Evolutionary conservation across 2,329 filamentous ascomycete species (phyloP).

Genomic region (Gaeumannomyces sp.): DNA sequence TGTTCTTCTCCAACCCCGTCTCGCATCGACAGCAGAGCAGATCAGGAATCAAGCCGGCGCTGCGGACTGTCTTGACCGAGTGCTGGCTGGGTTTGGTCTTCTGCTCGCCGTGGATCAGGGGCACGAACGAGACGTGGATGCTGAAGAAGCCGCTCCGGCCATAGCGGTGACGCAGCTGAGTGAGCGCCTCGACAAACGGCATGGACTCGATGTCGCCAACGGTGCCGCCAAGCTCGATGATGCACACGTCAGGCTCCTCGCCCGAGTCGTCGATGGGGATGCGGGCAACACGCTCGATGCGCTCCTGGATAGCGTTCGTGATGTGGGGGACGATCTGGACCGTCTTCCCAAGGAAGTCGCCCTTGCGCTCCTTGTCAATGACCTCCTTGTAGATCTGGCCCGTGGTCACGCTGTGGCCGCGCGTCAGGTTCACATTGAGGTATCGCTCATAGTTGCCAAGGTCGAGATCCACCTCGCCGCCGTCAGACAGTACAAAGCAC

Average conservation of each 20-base stretch:
- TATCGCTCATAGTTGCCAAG: slow-evolving; percentile 60
- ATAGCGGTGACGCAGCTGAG: slow-evolving; percentile 65
- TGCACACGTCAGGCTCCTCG: slow-evolving; percentile 83
- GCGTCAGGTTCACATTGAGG: slow-evolving; percentile 71
- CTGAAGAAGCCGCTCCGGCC: slow-evolving; percentile 78
- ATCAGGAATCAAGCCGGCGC: slow-evolving; percentile 67
- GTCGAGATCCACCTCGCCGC: slow-evolving; percentile 58
- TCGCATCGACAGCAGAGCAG: slow-evolving; percentile 76
- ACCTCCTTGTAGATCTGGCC: slow-evolving; percentile 93
- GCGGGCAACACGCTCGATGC: slow-evolving; percentile 80
- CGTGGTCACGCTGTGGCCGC: slow-evolving; percentile 94
- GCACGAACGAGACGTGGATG: slow-evolving; percentile 86
- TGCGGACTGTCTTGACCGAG: slow-evolving; percentile 77
- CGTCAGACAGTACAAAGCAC: slow-evolving; percentile 80
- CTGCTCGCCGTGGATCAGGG: slow-evolving; percentile 63
- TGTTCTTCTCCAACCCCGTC: slow-evolving; percentile 62
- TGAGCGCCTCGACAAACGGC: slow-evolving; percentile 82
- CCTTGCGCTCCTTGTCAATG: slow-evolving; percentile 59
- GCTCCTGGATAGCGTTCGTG: slow-evolving; percentile 85
- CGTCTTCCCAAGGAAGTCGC: slow-evolving; percentile 81
- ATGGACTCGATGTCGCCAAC: slow-evolving; percentile 61
- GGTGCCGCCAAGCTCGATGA: slow-evolving; percentile 37
- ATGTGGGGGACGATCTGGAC: slow-evolving; percentile 83
- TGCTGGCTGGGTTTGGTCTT: slow-evolving; percentile 98
- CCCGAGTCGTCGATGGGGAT: slow-evolving; percentile 82